phyloP scores from a whole-genome alignment of 2,329 filamentous ascomycete species.

The Rutstroemia sp. region DNA sequence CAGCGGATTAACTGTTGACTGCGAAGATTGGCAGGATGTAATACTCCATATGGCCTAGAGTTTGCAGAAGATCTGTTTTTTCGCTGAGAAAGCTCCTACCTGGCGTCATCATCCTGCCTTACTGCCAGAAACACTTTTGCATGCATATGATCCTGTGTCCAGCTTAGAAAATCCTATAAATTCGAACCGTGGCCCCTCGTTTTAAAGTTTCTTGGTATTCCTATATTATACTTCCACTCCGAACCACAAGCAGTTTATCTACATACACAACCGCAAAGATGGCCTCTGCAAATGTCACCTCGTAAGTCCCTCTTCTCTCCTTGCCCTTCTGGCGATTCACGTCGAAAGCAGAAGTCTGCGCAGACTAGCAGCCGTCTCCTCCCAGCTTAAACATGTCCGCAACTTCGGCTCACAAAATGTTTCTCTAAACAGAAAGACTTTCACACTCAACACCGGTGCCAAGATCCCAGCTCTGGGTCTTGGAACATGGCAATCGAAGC shows the following conservation, averaged over 20 bases:
- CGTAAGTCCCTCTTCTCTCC: conserved; percentile 17
- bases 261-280: conserved; percentile 15
- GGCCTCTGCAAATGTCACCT: conserved; percentile 27
- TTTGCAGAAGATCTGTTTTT: neutral
- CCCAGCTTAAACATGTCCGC: conserved; percentile 1
- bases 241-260: neutral
- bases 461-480: conserved; percentile 72
- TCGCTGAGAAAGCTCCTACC: neutral
- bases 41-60: conserved; percentile 3
- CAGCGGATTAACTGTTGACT: conserved; percentile 1
- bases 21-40: neutral
- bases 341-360: conserved; percentile 8
- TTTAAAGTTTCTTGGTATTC: neutral
- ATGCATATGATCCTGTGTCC: neutral
- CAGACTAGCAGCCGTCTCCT: conserved; percentile 6
- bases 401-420: conserved; percentile 15
- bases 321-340: conserved; percentile 12
- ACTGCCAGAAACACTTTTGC: no score
- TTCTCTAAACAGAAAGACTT: conserved; percentile 39
- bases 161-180: neutral
- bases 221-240: neutral
- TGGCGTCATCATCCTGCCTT: conserved; percentile 4
- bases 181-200: neutral
- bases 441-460: conserved; percentile 66
- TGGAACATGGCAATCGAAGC: conserved; percentile 71